Evolutionary conservation across 2,329 filamentous ascomycete species (phyloP), one percentile per base, ranked within the genome.

Genomic region (Phialemonium atrogriseum): DNA sequence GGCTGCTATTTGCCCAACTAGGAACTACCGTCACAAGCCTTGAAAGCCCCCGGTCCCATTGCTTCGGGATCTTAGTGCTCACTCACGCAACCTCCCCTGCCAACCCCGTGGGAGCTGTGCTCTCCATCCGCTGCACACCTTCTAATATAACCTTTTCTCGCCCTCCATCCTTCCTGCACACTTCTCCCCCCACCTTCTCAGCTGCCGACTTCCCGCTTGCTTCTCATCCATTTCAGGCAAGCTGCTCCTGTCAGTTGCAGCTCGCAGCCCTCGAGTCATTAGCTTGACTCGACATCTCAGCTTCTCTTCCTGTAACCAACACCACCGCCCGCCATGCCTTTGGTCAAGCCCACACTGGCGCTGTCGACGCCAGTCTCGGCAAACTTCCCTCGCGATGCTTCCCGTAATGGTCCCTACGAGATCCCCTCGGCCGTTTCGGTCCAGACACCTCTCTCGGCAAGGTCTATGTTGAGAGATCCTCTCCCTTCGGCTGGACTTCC

Each of bases 361-460:
- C 66, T 80, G 55, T 65, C 70, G 45, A 80, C 76, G 44, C 74
- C 75, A 30, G 60, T 74, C 55, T 73, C 73, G 40, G 70, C 70
- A 41, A 75, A 68, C 32, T 80, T 80, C 48, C 73, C 72, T 17
- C 42, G 47, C 11, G 51, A 56, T 27, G 48, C 46, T 7, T 46
- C 55, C 15, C 45, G 42, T 30, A 47, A 52, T 13, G 44, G 45
- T 8, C 13, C 42, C 18, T 81, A 56, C 48, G 70, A 68, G 55
- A 67, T 69, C 43, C 67, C 70, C 37, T 78, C 77, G 45, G 51
- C 53, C 20, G 34, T 48, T 18, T 68, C 76, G 36, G 74, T 79
- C 27, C 73, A 71, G 43, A 88, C 80, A 42, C 84, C 84, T 29
- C 68, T 83, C 50, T 77, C 77, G 13, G 60, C 60, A n/a, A 41